phyloP scores from a whole-genome alignment of 2,329 filamentous ascomycete species.

The Mollisiaceae sp. region DNA sequence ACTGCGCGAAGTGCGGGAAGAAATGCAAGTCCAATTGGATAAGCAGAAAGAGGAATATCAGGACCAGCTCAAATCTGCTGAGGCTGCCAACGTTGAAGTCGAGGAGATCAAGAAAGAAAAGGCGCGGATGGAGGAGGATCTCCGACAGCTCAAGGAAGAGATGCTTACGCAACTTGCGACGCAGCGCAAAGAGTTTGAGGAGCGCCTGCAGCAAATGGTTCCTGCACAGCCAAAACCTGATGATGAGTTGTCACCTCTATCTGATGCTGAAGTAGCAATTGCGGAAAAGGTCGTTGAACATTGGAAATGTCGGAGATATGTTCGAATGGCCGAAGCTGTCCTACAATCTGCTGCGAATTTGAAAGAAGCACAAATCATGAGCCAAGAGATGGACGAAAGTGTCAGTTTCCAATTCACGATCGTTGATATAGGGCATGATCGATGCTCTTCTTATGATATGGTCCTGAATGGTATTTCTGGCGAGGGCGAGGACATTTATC shows the following conservation, averaged over 20 bases:
- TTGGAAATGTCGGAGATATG: constrained; percentile 86
- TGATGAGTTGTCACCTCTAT: constrained; percentile 52
- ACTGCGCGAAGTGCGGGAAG: constrained; percentile 76
- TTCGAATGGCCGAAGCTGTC: constrained; percentile 91
- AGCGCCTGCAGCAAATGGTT: constrained; percentile 78
- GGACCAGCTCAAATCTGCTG: constrained; percentile 75
- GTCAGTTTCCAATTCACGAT: constrained; percentile 95
- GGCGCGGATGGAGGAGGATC: constrained; percentile 79
- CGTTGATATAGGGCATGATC: constrained; percentile 83
- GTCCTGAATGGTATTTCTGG: constrained; percentile 88
- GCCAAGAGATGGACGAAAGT: constrained; percentile 90
- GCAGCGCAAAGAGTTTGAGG: constrained; percentile 85
- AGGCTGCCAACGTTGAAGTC: constrained; percentile 76
- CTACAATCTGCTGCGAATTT: constrained; percentile 85
- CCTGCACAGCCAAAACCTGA: constrained; percentile 61
- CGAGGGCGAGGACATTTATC: constrained; percentile 80
- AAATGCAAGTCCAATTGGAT: constrained; percentile 83
- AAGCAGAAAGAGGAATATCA: constrained; percentile 84
- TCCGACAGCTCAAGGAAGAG: constrained; percentile 79
- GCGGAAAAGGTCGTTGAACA: constrained; percentile 71
- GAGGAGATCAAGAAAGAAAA: constrained; percentile 87
- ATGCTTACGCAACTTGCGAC: constrained; percentile 86
- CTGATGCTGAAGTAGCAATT: constrained; percentile 72
- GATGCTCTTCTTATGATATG: constrained; percentile 95
- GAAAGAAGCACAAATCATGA: constrained; percentile 98